Percentiles rank a stretch among this genome's conserved stretches.
These are phyloP conservation scores for Mycena epipterygia DNA, from an alignment of 768 basidiomycete species.

Conservation along the genomic window DNA sequence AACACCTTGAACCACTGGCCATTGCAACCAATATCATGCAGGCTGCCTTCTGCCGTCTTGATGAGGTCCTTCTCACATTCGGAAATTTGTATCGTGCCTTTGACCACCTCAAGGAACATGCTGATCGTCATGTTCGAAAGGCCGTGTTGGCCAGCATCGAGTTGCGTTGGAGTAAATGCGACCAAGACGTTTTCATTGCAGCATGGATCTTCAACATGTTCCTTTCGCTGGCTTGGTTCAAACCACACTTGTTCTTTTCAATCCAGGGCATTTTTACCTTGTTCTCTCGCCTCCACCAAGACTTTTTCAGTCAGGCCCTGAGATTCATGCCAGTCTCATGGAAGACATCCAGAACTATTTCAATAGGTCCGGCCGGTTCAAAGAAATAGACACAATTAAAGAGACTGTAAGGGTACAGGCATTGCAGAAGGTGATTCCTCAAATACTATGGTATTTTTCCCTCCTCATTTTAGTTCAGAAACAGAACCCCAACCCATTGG, in stretches of 20 bases:
- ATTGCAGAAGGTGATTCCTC: background rate
- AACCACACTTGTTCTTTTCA: background rate
- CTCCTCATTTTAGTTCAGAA: conserved; percentile 4
- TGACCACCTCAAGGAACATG: background rate
- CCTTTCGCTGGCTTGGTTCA: too few relatives aligned
- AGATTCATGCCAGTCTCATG: background rate
- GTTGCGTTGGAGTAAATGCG: conserved; percentile 38
- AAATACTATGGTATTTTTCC: background rate
- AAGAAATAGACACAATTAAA: background rate
- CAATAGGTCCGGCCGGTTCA: background rate
- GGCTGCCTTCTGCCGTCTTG: conserved; percentile 43
- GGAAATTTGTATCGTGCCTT: conserved; percentile 39
- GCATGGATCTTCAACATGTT: conserved; percentile 18
- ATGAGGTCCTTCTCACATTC: conserved; percentile 48
- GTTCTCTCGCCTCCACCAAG: background rate
- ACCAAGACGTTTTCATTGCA: conserved; percentile 44
- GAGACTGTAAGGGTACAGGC: background rate
- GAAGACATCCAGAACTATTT: conserved; percentile 3
- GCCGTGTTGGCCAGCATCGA: conserved; percentile 47
- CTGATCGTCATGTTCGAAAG: conserved; percentile 10
- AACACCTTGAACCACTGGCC: conserved; percentile 48
- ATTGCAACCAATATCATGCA: conserved; percentile 47
- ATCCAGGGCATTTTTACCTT: too few relatives aligned
- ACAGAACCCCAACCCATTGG: conserved; percentile 23
- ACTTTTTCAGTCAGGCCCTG: background rate